Base-by-base conservation (phyloP, 805 yeast genomes). In the Alloascoidea africana region DNA sequence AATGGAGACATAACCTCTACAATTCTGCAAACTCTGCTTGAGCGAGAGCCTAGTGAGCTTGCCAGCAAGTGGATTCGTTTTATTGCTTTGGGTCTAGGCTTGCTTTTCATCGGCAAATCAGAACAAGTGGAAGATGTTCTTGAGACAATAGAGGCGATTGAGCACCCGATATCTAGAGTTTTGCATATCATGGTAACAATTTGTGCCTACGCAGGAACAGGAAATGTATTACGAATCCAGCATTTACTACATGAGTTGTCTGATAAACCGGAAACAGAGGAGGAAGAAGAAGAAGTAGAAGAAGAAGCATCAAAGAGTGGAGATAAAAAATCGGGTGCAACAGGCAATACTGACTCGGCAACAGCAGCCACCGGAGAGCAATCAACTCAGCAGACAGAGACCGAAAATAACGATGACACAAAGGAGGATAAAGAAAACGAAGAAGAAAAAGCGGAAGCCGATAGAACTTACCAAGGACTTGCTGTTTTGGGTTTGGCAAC, bases 181-280 rank as follows among this genome's bases (percentile, higher is more conserved):
- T 73, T 87, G 53, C 91, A 84, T 58, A 91, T 86, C 13, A 66
- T 91, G 51, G 86, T 93, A 23, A 85, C 80, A 44, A 80, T 87
- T 38, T 83, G 96, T 62, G 94, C 97, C 3, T 87, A 81, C 61
- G 93, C 96, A 6, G 98, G 97, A 44, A 85, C 97, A 32, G 98
- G 98, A 47, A 91, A 91, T 55, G 98, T 91, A 19, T 69, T 91
- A 44, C 91, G 87, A 62, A 82, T 91, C 44, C 98, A 91, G 63
- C 76, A 84, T 30, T 66, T 91, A 52, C 70, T 89, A 50, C 94
- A 85, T 50, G 85, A 86, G 70, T 73, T 91, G 53, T 80, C 94
- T 4, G 54, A 54, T 34, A 70, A 72, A 35, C 61, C 60, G 39
- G 75, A 76, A n/a, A 73, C 73, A 47, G 73, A 76, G 34, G 60